Conservation (phyloP, 2,329 filamentous ascomycete species). For the Escovopsis sp. region DNA sequence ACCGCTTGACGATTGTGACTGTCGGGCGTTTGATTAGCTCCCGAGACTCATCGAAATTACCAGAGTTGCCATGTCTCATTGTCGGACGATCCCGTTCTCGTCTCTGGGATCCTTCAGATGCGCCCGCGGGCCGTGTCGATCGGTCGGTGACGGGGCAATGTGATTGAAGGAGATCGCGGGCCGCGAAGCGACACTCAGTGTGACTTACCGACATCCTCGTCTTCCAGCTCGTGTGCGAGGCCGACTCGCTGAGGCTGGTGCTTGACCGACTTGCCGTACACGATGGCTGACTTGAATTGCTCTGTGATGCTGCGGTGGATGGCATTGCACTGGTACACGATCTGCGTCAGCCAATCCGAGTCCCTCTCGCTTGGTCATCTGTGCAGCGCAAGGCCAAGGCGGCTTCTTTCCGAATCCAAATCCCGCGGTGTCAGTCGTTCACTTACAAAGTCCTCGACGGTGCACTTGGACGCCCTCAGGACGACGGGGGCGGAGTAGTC, state of each 20-base stretch:
- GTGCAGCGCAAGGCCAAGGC: not conserved
- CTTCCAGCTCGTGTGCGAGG: conserved; percentile 75
- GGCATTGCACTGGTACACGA: conserved; percentile 63
- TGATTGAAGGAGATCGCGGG: too few species aligned
- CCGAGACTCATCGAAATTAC: too few species aligned
- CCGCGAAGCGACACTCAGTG: too few species aligned
- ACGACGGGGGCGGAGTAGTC: conserved; percentile 91
- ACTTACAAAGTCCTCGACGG: conserved; percentile 93
- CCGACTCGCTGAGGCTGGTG: conserved; percentile 96
- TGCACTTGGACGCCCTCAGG: conserved; percentile 65
- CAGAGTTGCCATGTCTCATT: too few species aligned
- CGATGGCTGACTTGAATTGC: conserved; percentile 87
- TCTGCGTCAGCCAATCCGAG: conserved; percentile 12
- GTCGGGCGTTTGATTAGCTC: too few species aligned
- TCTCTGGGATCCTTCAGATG: too few species aligned
- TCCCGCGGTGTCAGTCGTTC: not conserved
- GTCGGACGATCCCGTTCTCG: too few species aligned
- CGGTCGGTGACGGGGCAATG: too few species aligned
- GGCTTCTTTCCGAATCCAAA: too few species aligned
- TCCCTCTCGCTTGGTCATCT: not conserved
- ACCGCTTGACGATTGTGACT: conserved; percentile 53
- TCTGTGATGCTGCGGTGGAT: conserved; percentile 95
- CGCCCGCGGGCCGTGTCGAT: too few species aligned
- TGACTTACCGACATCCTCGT: conserved; percentile 86
- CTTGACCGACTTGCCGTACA: conserved; percentile 96